phyloP scores from a whole-genome alignment of 805 yeast species.

The Jamesozyma spencerorum region DNA sequence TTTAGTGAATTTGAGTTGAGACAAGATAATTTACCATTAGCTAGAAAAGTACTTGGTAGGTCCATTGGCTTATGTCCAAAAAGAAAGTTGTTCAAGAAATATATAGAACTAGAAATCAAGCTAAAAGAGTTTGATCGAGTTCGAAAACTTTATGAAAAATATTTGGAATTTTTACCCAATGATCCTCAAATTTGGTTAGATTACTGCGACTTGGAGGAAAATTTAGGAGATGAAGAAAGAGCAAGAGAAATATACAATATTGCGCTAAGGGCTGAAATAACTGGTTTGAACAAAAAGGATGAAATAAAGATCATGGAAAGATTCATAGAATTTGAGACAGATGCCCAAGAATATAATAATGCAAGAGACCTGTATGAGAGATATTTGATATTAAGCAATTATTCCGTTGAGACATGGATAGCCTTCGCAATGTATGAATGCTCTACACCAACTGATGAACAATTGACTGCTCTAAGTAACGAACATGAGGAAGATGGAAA shows the following conservation, averaged over 20 bases:
- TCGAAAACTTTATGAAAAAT: conserved; percentile 59
- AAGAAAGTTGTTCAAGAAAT: conserved; percentile 47
- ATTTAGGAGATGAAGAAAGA: conserved; percentile 59
- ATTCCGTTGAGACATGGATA: conserved; percentile 44
- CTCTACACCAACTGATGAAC: conserved; percentile 45
- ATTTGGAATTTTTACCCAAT: conserved; percentile 29
- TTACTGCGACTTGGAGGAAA: conserved; percentile 60
- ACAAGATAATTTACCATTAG: conserved; percentile 38
- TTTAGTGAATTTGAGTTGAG: conserved; percentile 70
- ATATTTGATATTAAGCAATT: conserved; percentile 28
- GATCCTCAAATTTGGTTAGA: conserved; percentile 41
- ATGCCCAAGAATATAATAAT: conserved; percentile 45
- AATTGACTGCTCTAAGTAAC: conserved; percentile 14
- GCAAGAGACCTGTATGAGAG: conserved; percentile 46
- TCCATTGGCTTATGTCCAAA: conserved; percentile 63
- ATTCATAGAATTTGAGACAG: conserved; percentile 52
- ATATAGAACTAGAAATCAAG: conserved; percentile 56
- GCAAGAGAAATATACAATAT: conserved; percentile 53
- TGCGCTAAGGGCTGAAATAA: too few relatives aligned
- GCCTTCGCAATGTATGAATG: conserved; percentile 65
- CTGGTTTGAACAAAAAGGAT: conserved; percentile 12
- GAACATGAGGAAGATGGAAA: conserved; percentile 18
- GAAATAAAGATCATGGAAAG: conserved; percentile 26
- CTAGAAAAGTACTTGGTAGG: conserved; percentile 63
- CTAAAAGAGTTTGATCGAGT: conserved; percentile 77